These are phyloP conservation scores for Tylopilus sp. DNA, from an alignment of 768 basidiomycete species.

Conservation along the genomic window DNA sequence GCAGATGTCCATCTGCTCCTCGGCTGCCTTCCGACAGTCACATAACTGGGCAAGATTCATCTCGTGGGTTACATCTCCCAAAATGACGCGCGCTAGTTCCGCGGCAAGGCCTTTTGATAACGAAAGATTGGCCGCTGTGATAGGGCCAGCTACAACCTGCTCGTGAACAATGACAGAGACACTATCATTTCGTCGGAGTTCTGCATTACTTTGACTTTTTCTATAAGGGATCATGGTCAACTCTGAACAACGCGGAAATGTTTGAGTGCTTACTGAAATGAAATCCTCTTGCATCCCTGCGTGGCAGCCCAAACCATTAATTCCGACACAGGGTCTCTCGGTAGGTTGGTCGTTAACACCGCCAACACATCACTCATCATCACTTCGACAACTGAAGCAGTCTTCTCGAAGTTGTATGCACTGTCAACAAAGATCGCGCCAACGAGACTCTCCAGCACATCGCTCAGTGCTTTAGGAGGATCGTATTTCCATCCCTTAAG, in stretches of 20 bases:
- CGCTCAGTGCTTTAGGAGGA: constrained; percentile 82
- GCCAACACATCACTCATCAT: constrained; percentile 68
- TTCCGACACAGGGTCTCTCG: constrained; percentile 69
- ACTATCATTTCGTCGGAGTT: constrained; percentile 45
- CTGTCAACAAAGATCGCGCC: constrained; percentile 84
- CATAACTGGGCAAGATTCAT: constrained; percentile 44
- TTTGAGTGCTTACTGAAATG: constrained; percentile 41
- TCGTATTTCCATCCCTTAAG: constrained; percentile 75
- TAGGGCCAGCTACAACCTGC: constrained; percentile 52
- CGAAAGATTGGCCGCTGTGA: constrained; percentile 51
- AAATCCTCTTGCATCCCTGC: constrained; percentile 51
- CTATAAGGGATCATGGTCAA: constrained; percentile 21
- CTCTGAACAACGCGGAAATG: background rate
- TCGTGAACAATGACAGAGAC: constrained; percentile 61
- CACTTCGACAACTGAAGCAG: constrained; percentile 54
- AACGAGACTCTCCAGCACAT: constrained; percentile 80
- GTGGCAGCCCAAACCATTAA: constrained; percentile 64
- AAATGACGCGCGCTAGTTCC: constrained; percentile 53
- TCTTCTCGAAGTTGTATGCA: constrained; percentile 68
- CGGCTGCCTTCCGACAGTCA: constrained; percentile 31
- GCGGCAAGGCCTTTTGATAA: constrained; percentile 70
- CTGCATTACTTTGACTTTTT: constrained; percentile 42
- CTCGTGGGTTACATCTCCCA: constrained; percentile 46
- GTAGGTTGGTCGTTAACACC: constrained; percentile 54
- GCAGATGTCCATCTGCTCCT: constrained; percentile 14